Conservation (phyloP, 306 rosid genomes). For the Quercus ilex region DNA sequence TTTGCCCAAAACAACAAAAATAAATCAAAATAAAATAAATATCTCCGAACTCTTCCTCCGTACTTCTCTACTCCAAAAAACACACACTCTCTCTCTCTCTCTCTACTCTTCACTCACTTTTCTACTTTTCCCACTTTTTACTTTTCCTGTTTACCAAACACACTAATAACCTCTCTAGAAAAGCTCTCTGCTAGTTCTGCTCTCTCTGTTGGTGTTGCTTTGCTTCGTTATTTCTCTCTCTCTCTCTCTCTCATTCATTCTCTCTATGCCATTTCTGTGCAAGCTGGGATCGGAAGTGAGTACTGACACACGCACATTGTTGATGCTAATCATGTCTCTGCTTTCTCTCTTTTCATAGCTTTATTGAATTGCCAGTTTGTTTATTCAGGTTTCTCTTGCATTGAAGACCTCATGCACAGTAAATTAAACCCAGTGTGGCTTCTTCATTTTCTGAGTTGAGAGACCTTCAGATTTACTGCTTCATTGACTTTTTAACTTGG, state of each 20-base stretch:
- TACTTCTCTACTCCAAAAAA: too few species aligned
- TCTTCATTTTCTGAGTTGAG: conserved; percentile 24
- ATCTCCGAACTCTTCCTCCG: background rate
- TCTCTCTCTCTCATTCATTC: background rate
- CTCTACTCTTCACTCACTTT: background rate
- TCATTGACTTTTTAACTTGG: background rate
- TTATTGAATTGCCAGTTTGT: background rate
- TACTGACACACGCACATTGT: conserved; percentile 19
- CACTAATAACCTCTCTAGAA: background rate
- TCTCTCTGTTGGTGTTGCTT: background rate
- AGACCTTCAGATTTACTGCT: background rate
- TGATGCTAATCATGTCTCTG: conserved; percentile 9
- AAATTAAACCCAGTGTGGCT: background rate
- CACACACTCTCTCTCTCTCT: background rate
- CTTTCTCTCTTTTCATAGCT: conserved; percentile 4
- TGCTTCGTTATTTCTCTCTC: background rate
- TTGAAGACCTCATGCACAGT: conserved; percentile 19
- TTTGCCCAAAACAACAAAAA: background rate
- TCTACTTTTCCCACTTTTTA: conserved; percentile 40
- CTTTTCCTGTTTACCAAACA: conserved; percentile 48
- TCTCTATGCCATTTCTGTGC: background rate
- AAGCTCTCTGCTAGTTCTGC: conserved; percentile 12
- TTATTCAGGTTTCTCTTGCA: background rate
- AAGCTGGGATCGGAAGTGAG: conserved; percentile 26
- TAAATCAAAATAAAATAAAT: too few species aligned